Conservation (phyloP, 2,329 filamentous ascomycete genomes). For the Fusarium nygamai region DNA sequence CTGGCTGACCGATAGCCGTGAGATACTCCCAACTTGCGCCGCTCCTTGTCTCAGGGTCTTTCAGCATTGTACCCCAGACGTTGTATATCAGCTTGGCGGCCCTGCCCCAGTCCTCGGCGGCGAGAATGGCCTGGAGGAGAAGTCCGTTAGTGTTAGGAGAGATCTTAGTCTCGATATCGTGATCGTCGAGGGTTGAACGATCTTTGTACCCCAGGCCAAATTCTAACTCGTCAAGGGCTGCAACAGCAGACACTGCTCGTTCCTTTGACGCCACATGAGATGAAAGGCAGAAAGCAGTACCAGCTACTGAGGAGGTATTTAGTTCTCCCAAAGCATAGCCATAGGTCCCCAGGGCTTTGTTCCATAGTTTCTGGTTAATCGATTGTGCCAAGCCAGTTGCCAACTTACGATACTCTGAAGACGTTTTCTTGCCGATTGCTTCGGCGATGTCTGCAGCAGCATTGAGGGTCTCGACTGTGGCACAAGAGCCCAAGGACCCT, state of each 20-base stretch:
- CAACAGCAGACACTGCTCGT: not conserved
- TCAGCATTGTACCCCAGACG: constrained; percentile 6
- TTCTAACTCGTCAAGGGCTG: not conserved
- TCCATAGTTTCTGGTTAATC: constrained; percentile 2
- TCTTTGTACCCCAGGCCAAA: constrained; percentile 3
- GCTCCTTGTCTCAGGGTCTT: not conserved
- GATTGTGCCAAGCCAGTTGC: not conserved
- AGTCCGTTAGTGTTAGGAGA: constrained; percentile 11
- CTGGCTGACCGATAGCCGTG: not conserved
- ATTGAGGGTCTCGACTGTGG: not conserved
- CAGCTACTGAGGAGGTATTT: constrained; percentile 5
- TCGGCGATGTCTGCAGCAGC: constrained; percentile 6
- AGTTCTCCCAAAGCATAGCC: not conserved
- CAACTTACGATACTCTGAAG: not conserved
- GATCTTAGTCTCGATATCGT: not conserved
- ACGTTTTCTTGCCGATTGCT: not conserved
- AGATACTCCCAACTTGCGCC: constrained; percentile 12
- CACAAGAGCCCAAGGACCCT: constrained; percentile 1
- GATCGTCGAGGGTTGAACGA: not conserved
- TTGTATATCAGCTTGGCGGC: not conserved
- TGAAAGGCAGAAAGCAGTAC: not conserved
- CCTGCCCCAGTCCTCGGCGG: not conserved
- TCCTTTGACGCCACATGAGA: not conserved
- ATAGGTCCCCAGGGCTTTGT: constrained; percentile 1
- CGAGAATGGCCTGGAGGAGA: not conserved